Percentiles rank a stretch among this genome's conserved stretches.
Conservation (phyloP, 257 asterid genomes). For the Hygrophila difformis region DNA sequence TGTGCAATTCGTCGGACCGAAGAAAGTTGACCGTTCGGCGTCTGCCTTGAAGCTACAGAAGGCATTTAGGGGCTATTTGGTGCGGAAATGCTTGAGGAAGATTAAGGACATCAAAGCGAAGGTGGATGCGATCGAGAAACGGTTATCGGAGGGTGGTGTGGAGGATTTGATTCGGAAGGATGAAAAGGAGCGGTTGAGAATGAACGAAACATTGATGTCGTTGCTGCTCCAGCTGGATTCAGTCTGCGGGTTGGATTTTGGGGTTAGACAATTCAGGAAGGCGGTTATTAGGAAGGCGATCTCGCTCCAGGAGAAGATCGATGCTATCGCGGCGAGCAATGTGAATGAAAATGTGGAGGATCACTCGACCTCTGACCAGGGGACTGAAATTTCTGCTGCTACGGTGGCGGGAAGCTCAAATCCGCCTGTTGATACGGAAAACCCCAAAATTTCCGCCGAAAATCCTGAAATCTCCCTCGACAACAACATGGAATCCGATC, state of each 20-base stretch:
- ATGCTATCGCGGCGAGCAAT: conserved; percentile 25
- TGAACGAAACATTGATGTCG: conserved; percentile 66
- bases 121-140: conserved; percentile 58
- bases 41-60: conserved; percentile 69
- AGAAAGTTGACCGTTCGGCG: conserved; percentile 20
- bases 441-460: no score
- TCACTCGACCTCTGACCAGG: conserved; percentile 10
- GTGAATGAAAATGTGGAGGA: not conserved
- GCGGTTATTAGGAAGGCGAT: conserved; percentile 59
- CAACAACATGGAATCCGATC: no score
- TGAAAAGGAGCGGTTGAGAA: conserved; percentile 47
- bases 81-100: conserved; percentile 48
- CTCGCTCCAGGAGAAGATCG: conserved; percentile 60
- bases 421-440: no score
- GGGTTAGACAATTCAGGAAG: conserved; percentile 60
- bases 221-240: conserved; percentile 62
- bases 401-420: no score
- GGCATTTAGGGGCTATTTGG: conserved; percentile 62
- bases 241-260: conserved; percentile 47
- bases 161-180: conserved; percentile 35
- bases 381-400: not conserved
- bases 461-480: not conserved
- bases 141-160: conserved; percentile 23
- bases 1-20: conserved; percentile 41
- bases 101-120: conserved; percentile 29